Evolutionary conservation across 2,329 filamentous ascomycete species (phyloP).

Genomic region (Neocatenulostroma microsporum): DNA sequence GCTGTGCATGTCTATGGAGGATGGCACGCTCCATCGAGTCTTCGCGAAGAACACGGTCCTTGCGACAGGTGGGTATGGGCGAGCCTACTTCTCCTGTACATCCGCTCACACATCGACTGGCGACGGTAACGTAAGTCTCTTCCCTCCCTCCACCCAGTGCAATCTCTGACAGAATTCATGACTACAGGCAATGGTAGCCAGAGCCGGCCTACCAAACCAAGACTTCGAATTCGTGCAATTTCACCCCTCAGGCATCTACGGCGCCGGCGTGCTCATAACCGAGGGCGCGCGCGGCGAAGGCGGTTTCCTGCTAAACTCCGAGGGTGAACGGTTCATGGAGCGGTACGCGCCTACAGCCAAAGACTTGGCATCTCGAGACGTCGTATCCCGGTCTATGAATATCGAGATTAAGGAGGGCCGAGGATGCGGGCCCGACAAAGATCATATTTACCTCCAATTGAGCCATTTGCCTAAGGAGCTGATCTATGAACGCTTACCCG

Average conservation of each 20-base stretch:
- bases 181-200: slow-evolving; percentile 38
- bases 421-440: slow-evolving; percentile 39
- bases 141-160: background rate
- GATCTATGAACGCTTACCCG: slow-evolving; percentile 41
- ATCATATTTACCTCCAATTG: slow-evolving; percentile 43
- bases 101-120: slow-evolving; percentile 44
- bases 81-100: slow-evolving; percentile 45
- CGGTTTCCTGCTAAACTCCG: slow-evolving; percentile 41
- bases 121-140: slow-evolving; percentile 38
- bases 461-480: slow-evolving; percentile 42
- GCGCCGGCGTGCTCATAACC: slow-evolving; percentile 44
- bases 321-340: slow-evolving; percentile 46
- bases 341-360: slow-evolving; percentile 47
- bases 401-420: slow-evolving; percentile 43
- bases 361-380: slow-evolving; percentile 43
- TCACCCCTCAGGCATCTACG: slow-evolving; percentile 45
- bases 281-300: slow-evolving; percentile 46
- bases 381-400: slow-evolving; percentile 43
- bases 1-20: slow-evolving; percentile 42
- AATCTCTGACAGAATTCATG: background rate
- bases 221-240: slow-evolving; percentile 48
- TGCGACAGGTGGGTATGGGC: slow-evolving; percentile 44
- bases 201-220: slow-evolving; percentile 43
- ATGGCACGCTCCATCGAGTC: slow-evolving; percentile 42
- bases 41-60: slow-evolving; percentile 44